These are phyloP conservation scores for Trichocladium uniseriatum DNA, from an alignment of 495 filamentous ascomycete genomes.

Conservation along the genomic window DNA sequence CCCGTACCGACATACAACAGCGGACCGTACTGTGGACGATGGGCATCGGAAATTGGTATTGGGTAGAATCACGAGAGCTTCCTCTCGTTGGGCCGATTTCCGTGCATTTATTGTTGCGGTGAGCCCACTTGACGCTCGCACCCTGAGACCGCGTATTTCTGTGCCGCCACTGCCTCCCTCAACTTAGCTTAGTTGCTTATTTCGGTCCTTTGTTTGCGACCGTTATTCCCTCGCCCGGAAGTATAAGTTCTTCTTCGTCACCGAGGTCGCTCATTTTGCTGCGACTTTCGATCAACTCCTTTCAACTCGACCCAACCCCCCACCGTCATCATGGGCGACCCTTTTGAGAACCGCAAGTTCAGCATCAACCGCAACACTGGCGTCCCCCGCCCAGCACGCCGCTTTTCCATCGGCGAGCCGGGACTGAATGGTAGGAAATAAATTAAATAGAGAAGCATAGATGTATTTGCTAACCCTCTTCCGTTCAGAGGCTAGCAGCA, in stretches of 20 bases:
- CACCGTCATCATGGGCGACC: slow-evolving; percentile 3
- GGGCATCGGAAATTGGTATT: neutral
- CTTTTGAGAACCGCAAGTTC: slow-evolving; percentile 37
- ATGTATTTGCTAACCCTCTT: slow-evolving; percentile 13
- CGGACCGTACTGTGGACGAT: no score
- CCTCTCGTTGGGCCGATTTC: neutral
- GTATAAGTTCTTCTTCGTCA: no score
- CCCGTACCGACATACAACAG: no score
- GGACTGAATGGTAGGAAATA: slow-evolving; percentile 35
- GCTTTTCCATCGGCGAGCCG: slow-evolving; percentile 45
- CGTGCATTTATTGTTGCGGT: slow-evolving; percentile 2
- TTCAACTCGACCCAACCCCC: no score
- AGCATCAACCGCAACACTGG: slow-evolving; percentile 50
- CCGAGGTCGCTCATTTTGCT: no score
- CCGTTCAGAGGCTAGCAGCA: slow-evolving; percentile 58
- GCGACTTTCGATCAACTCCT: no score
- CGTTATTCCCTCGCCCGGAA: no score
- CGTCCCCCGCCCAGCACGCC: slow-evolving; percentile 37
- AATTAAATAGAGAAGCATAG: neutral
- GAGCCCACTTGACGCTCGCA: neutral
- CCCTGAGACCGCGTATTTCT: no score
- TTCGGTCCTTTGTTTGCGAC: no score
- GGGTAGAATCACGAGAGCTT: slow-evolving; percentile 2
- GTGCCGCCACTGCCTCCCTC: no score
- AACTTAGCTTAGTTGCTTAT: no score